phyloP scores from a whole-genome alignment of 768 basidiomycete species.

The Lyophyllum shimeji region DNA sequence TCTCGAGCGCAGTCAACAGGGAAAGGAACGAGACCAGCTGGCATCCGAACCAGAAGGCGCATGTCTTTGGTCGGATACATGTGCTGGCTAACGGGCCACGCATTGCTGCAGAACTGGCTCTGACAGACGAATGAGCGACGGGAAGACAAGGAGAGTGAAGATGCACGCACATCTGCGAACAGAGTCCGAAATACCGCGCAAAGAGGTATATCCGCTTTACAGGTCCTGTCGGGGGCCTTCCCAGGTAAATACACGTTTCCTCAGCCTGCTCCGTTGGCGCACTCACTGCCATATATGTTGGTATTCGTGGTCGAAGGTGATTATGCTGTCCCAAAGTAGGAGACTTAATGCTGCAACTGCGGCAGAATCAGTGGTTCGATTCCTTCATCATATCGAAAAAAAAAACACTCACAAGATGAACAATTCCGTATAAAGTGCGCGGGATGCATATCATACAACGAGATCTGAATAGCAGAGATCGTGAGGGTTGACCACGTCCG shows the following conservation, averaged over 20 bases:
- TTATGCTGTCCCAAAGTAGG: background rate
- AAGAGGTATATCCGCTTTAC: slow-evolving; percentile 15
- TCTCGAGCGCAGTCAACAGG: slow-evolving; percentile 10
- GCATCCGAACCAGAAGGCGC: background rate
- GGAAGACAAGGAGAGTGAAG: background rate
- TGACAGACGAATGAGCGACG: background rate
- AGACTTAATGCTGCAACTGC: background rate
- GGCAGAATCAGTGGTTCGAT: background rate
- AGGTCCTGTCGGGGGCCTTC: background rate
- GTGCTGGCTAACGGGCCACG: background rate
- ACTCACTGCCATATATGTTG: background rate
- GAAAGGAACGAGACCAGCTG: slow-evolving; percentile 4
- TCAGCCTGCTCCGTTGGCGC: too few relatives aligned
- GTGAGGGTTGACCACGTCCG: too few relatives aligned
- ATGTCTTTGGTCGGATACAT: background rate
- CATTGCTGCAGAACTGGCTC: background rate
- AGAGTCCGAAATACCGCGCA: slow-evolving; percentile 11
- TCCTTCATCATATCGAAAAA: background rate
- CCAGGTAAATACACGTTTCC: too few relatives aligned
- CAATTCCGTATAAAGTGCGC: background rate
- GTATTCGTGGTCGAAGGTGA: background rate
- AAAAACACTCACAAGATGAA: background rate
- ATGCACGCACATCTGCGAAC: slow-evolving; percentile 3
- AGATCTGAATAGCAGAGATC: too few relatives aligned
- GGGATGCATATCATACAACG: background rate